These are phyloP conservation scores for Arctium minus DNA, from an alignment of 129 eudicot species.

Conservation along the genomic window DNA sequence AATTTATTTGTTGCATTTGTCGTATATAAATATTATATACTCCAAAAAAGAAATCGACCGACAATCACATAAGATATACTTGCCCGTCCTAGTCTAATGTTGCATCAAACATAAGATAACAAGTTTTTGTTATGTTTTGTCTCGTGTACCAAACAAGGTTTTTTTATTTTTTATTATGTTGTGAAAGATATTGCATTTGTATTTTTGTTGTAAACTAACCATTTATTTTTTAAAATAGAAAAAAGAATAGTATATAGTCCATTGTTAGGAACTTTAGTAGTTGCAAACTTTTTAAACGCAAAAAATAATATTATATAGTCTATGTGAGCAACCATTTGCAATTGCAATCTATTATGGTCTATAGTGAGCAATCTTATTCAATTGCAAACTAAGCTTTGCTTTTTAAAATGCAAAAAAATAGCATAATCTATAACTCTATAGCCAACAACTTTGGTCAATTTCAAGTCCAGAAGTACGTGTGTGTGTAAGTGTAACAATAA, in stretches of 20 bases:
- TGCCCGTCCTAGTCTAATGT: no score
- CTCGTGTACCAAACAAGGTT: not conserved
- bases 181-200: not conserved
- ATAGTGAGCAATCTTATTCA: not conserved
- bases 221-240: no score
- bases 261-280: not conserved
- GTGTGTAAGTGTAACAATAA: not conserved
- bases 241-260: not conserved
- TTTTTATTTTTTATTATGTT: no score
- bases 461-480: not conserved
- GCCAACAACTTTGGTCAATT: no score
- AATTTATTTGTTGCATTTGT: not conserved
- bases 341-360: no score
- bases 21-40: not conserved
- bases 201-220: not conserved
- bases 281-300: not conserved
- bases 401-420: no score
- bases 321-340: not conserved
- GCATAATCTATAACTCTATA: no score
- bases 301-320: no score
- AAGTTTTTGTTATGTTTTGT: not conserved
- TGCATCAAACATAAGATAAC: not conserved
- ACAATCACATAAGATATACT: not conserved
- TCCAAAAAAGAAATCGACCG: not conserved
- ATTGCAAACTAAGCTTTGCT: no score